A percentile compares a stretch with the other conserved stretches of the same genome.
Conservation (phyloP, 2,329 filamentous ascomycete species). For the Epichloe gansuensis region DNA sequence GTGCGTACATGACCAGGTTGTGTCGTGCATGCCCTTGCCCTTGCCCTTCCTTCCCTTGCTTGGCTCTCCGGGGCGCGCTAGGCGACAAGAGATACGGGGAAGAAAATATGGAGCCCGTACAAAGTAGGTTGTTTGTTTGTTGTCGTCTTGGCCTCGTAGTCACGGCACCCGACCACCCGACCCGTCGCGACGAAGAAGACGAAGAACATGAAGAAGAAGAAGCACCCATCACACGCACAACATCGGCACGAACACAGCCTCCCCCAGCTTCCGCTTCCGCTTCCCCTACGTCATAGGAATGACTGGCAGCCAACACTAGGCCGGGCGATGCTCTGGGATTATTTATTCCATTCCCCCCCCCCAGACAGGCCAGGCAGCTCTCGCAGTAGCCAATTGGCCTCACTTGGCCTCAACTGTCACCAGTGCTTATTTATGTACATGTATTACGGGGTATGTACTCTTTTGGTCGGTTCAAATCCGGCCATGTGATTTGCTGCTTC, state of each 20-base stretch:
- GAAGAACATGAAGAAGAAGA: neutral
- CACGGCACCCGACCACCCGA: neutral
- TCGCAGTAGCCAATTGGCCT: slow-evolving; percentile 1
- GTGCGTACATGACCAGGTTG: too few relatives aligned
- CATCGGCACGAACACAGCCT: neutral
- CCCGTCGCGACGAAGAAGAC: too few relatives aligned
- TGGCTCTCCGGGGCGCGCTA: neutral
- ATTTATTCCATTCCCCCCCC: neutral
- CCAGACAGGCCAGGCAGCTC: neutral
- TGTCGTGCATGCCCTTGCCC: neutral
- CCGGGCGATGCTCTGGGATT: neutral
- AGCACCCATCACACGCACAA: neutral
- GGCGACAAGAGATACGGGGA: neutral
- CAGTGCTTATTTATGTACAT: too few relatives aligned
- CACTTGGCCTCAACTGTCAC: too few relatives aligned
- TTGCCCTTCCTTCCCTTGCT: neutral
- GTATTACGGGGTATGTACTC: too few relatives aligned
- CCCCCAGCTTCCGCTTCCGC: neutral
- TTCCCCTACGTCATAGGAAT: slow-evolving; percentile 8
- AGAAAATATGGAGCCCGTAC: neutral
- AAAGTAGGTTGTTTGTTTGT: neutral
- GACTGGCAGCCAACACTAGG: neutral
- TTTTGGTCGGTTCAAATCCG: too few relatives aligned
- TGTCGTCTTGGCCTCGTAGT: neutral
- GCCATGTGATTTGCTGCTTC: neutral